Base-by-base conservation (phyloP, 768 basidiomycete genomes). In the Tricholoma furcatifolium region DNA sequence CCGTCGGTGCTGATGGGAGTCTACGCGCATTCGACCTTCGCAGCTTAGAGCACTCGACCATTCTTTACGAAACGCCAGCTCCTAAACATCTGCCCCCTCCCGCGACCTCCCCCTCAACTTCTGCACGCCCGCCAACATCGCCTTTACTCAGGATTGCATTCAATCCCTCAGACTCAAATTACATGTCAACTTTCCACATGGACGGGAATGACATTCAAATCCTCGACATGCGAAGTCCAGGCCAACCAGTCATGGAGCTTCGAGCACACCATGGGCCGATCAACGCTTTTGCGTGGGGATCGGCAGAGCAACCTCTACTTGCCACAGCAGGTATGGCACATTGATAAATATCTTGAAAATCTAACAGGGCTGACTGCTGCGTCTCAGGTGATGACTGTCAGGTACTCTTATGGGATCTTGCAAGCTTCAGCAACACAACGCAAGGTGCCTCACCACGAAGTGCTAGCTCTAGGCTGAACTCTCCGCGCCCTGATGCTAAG, bases 181-280 rank as follows among this genome's bases (percentile, higher is more conserved):
- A 96, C 68, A 91, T 99, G 83, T 91, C 93, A 11, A 96, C 94
- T 2, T 97, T 98, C 70, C 96, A 98, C 63, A 88, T 93, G 80
- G 94, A 97, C 64, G 91, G 91, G 44, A 69, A 78, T 17, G 90
- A 94, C 62, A 80, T 97, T 3, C 91, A 97, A 66, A 91, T 99
- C 23, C 75, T 99, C 56, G 97, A 99, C 63, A 98, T 98, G 91
- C 84, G 97, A 47, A 91, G 87, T 69, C 97, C 97, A 1, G 97
- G 97, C 2, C 86, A 91, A 56, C 94, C 97, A 0, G 94, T 98
- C 15, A 88, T 94, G 64, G 95, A 98, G 68, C 74, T 98, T 17
- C 81, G 83, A 57, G 93, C 82, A 15, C 96, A 98, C 65, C 81
- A 84, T 49, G 83, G 80, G 24, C 82, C 86, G 52, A 80, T 98